Evolutionary conservation across 2,329 filamentous ascomycete species (phyloP).

Genomic region (Penicillium verrucosum): DNA sequence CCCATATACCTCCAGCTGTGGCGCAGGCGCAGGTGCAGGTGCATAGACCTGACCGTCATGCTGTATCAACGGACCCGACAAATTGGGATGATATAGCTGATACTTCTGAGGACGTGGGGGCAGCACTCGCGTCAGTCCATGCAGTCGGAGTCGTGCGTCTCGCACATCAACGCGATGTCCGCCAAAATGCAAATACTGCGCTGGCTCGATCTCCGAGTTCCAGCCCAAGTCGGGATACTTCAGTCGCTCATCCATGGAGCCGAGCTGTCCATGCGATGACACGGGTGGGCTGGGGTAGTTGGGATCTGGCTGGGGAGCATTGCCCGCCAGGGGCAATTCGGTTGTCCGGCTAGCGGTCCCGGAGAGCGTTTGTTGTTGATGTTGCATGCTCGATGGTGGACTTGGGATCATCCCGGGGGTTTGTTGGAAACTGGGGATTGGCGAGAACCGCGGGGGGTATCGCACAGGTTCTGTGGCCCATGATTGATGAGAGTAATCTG

Average conservation of each 20-base stretch:
- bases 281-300: constrained; percentile 13
- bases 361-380: constrained; percentile 18
- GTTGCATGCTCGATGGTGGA: constrained; percentile 11
- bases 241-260: constrained; percentile 23
- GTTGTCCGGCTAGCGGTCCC: constrained; percentile 24
- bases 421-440: constrained; percentile 18
- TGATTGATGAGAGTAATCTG: constrained; percentile 35
- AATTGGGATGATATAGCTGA: constrained; percentile 28
- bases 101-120: constrained; percentile 21
- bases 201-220: constrained; percentile 15
- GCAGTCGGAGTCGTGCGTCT: constrained; percentile 27
- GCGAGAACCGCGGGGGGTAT: constrained; percentile 28
- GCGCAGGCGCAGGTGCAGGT: constrained; percentile 1
- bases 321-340: constrained; percentile 9
- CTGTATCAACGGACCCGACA: constrained; percentile 30
- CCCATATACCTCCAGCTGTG: constrained; percentile 14
- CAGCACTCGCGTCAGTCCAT: constrained; percentile 16
- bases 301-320: constrained; percentile 20
- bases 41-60: constrained; percentile 18
- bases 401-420: constrained; percentile 5
- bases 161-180: constrained; percentile 32
- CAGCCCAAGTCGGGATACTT: constrained; percentile 12
- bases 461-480: constrained; percentile 38
- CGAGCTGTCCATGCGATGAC: constrained; percentile 11
- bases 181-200: constrained; percentile 25